Base-by-base conservation (phyloP, 805 yeast genomes). In the Lipomyces kockii region DNA sequence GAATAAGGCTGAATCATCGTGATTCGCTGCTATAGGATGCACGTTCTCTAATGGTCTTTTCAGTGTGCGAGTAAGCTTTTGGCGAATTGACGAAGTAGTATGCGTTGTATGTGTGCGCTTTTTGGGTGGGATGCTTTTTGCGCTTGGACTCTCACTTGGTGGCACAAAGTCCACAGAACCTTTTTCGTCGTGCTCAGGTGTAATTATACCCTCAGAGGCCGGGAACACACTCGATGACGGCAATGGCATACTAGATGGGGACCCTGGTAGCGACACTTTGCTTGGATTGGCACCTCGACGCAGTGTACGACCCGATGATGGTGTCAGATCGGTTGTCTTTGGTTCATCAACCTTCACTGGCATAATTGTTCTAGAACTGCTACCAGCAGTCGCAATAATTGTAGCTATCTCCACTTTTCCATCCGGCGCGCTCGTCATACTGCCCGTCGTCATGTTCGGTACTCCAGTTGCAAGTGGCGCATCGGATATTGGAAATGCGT, bases 31-130 rank as follows among this genome's bases (percentile, higher is more conserved):
- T 20, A 22, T 22, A 7, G 29, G n/a, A 58, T 46, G 43, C 22
- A 27, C 17, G 29, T 54, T 60, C 53, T 52, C 55, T 4, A 32
- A 32, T 8, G 65, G 66, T 22, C 58, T 37, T 52, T 59, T 65
- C 9, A 68, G 39, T 4, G 66, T 54, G 32, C 51, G 51, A 3
- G 60, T 55, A 7, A 68, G 34, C 35, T 49, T 29, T 32, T 51
- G 55, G n/a, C 65, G 55, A 20, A 62, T 20, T 12, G 64, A 62
- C 11, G 65, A 54, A 4, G 56, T n/a, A 27, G 43, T 51, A 17
- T 22, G 43, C 2, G 55, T 17, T n/a, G 49, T 17, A 43, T 43
- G 49, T n/a, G 22, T 7, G 0, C 49, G 49, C 22, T 17, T 43
- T 43, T 43, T n/a, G 8, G 9, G 6, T 17, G 49, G 59, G 59